phyloP scores from a whole-genome alignment of 129 eudicot species.

The Lactuca saligna region DNA sequence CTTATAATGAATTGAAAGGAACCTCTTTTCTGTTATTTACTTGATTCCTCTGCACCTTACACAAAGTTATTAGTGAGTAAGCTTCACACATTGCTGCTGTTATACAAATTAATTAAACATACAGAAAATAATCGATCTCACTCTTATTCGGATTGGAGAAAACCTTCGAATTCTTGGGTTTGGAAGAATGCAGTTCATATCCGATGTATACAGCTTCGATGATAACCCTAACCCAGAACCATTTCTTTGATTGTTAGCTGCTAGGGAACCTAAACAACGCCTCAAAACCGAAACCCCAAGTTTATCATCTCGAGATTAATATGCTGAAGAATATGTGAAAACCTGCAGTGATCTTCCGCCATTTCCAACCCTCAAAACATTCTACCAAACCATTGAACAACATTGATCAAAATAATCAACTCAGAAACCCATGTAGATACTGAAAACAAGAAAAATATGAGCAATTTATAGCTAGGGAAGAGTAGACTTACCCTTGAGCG shows the following conservation, averaged over 20 bases:
- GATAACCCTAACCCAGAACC: no score
- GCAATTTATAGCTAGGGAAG: no score
- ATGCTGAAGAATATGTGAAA: neutral
- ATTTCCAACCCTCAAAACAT: constrained; percentile 28
- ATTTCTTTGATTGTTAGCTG: no score
- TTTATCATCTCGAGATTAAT: constrained; percentile 30
- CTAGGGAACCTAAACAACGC: no score
- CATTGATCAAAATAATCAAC: no score
- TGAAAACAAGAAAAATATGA: neutral
- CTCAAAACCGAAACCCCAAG: constrained; percentile 24
- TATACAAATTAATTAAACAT: no score
- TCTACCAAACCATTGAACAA: constrained; percentile 36
- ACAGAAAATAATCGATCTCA: constrained; percentile 19
- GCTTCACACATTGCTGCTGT: no score
- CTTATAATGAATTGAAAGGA: no score
- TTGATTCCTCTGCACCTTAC: no score
- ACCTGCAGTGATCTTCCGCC: constrained; percentile 29
- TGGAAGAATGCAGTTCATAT: constrained; percentile 23
- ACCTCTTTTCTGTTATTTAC: no score
- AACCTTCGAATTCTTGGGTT: constrained; percentile 45
- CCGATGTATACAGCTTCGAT: no score
- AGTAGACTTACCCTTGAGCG: constrained; percentile 30
- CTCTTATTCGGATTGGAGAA: constrained; percentile 58
- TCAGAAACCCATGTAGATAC: neutral
- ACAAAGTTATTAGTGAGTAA: no score